Base-by-base conservation (phyloP, 768 basidiomycete genomes). In the Sarcomyxa edulis region DNA sequence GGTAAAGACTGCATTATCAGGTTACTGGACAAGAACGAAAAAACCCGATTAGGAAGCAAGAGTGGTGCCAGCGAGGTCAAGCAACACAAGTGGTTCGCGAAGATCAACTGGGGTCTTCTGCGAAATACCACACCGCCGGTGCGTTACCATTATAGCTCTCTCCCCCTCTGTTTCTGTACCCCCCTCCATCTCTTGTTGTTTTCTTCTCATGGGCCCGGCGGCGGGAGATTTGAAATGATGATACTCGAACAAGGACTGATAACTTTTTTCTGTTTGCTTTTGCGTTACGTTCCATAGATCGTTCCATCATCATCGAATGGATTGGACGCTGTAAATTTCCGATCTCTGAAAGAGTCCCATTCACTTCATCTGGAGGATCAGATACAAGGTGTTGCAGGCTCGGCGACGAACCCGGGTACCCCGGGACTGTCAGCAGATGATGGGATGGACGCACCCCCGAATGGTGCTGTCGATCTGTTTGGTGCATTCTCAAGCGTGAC, bases 11-110 rank as follows among this genome's bases (percentile, higher is more conserved):
- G 88, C 57, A 74, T 99, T 47, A 72, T 70, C 23, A 88, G 92
- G 48, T 59, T 98, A 38, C 66, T 99, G 52, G 87, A 89, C 72
- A 99, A 99, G 68, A 81, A 86, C 50, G 96, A 99, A 61, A 69
- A 75, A 55, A 82, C 77, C 40, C 75, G 96, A 45, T 61, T 98
- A 25, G 96, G 96, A 31, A 91, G 90, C 61, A 82, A 76, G 62
- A 91, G 82, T 49, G 96, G 96, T 19, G 96, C 96, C 40, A 95
- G 92, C 56, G 96, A 99, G 63, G 93, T 99, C 52, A 99, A 98
- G 68, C 84, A 88, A 42, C 96, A 98, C 74, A 93, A 90, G 59
- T 99, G 96, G 96, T 99, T 99, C 68, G 67, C 70, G 20, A 92
- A 91, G 52, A 81, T 95, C 56, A 94, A 91, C 65, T 99, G 95